phyloP scores from a whole-genome alignment of 1,284 basidiomycete species.

The Ganoderma lingzhi region DNA sequence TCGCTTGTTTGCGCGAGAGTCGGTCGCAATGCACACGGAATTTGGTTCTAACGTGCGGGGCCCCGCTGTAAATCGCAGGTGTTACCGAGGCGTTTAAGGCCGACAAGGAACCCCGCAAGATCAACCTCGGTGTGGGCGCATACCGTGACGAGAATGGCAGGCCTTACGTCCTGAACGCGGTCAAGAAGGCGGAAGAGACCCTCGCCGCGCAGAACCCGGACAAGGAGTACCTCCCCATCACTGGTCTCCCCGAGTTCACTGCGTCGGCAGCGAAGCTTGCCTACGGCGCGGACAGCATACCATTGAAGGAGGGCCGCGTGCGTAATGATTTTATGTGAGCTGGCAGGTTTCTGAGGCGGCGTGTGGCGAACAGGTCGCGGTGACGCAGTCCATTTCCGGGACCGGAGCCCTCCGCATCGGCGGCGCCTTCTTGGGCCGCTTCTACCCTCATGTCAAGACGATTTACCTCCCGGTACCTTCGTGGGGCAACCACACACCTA shows the following conservation, averaged over 20 bases:
- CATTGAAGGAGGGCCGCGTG: constrained; percentile 81
- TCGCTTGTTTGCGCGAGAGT: constrained; percentile 20
- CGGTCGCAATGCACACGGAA: not conserved
- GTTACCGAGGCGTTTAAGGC: constrained; percentile 96
- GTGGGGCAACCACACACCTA: constrained; percentile 97
- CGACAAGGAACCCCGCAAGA: constrained; percentile 91
- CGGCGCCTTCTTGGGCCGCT: constrained; percentile 91
- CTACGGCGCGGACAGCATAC: constrained; percentile 85
- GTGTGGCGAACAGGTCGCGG: constrained; percentile 70
- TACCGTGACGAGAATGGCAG: constrained; percentile 96
- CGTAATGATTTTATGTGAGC: constrained; percentile 42
- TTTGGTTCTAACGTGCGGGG: constrained; percentile 16
- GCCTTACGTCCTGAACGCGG: constrained; percentile 92
- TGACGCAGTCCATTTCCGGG: constrained; percentile 97
- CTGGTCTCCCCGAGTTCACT: constrained; percentile 89
- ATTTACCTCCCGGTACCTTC: constrained; percentile 96
- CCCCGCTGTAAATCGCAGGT: constrained; percentile 50
- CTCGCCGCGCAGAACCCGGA: constrained; percentile 78
- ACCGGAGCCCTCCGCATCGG: constrained; percentile 98
- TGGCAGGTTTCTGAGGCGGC: constrained; percentile 23
- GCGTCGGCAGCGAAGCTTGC: constrained; percentile 92
- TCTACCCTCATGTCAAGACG: constrained; percentile 88
- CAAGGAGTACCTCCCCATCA: constrained; percentile 99
- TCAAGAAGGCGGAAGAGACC: constrained; percentile 91
- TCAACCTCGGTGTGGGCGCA: constrained; percentile 96